Conservation (phyloP, 1,284 basidiomycete genomes). For the Waitea zeae region DNA sequence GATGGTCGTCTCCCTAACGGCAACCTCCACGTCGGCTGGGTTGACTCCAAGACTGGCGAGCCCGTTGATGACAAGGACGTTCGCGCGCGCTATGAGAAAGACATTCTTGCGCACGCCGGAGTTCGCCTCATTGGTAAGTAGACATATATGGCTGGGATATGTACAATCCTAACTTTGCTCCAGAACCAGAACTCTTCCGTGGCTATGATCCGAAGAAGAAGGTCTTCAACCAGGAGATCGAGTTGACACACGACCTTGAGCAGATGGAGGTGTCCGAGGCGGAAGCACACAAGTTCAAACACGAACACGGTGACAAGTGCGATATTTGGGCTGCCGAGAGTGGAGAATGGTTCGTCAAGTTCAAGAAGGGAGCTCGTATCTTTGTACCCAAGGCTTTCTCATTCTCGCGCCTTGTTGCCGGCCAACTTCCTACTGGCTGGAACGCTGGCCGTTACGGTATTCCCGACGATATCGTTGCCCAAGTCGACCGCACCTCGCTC, state of each 20-base stretch:
- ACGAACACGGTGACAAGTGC: conserved; percentile 92
- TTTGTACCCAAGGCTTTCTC: conserved; percentile 90
- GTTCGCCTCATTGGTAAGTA: conserved; percentile 81
- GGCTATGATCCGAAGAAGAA: conserved; percentile 98
- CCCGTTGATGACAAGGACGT: conserved; percentile 99
- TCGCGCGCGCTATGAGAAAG: conserved; percentile 85
- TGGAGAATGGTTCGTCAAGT: conserved; percentile 92
- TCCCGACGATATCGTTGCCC: conserved; percentile 91
- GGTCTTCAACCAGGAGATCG: conserved; percentile 92
- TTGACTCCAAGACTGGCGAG: conserved; percentile 86
- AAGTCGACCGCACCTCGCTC: conserved; percentile 87
- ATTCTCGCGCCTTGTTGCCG: conserved; percentile 90
- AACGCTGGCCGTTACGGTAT: conserved; percentile 91
- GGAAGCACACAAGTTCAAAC: conserved; percentile 92
- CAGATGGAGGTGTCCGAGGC: conserved; percentile 84
- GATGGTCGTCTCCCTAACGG: conserved; percentile 91
- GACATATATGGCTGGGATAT: neutral
- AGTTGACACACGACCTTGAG: conserved; percentile 93
- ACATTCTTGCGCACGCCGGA: conserved; percentile 86
- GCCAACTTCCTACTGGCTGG: conserved; percentile 97
- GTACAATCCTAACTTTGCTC: conserved; percentile 8
- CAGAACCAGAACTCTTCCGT: conserved; percentile 93
- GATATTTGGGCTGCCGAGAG: conserved; percentile 86
- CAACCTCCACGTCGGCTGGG: conserved; percentile 92
- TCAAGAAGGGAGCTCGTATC: conserved; percentile 95